Evolutionary conservation across 1,139 yeast species (phyloP), one percentile per base, ranked within the genome.

Genomic region (Saccharomyces pastorianus): DNA sequence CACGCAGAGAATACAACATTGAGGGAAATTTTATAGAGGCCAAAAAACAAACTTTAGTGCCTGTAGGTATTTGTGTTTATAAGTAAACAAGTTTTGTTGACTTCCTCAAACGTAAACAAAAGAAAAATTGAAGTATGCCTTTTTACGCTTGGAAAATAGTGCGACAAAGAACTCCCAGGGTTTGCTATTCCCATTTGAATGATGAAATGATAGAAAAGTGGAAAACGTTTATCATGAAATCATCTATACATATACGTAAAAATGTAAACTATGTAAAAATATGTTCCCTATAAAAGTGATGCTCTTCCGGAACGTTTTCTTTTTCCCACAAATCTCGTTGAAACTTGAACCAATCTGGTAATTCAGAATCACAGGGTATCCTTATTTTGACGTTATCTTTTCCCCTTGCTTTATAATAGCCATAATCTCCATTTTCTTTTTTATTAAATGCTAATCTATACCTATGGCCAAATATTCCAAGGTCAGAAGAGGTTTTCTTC

Each of bases 261-360:
- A 25, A 42, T 11, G 49, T 41, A 25, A 27, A 41, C 54, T 51
- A 65, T 26, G 61, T 55, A 56, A 62, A 68, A 8, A 68, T 62
- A 46, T 62, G 62, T 51, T 68, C 71, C 53, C 64, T 63, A 57
- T 67, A 66, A 49, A 65, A 66, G 51, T 65, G 64, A 57, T 68
- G 68, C 17, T 64, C 66, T 50, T 66, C 66, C 4, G 64, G 65
- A 2, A 62, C 64, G 52, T 68, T 61, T 26, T 75, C 79, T 42
- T 67, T 71, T 60, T 83, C 85, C 95, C 95, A 87, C 57, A 74
- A 67, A 58, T 81, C 79, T 55, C 90, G 68, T 53, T 84, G 85
- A 49, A 74, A 71, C 20, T 74, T 73, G 62, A 86, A 86, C 96
- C 96, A 88, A 2, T 70, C 74, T 0, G 96, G 95, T 34, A 88